Percentiles rank a stretch among this genome's conserved stretches.
These are phyloP conservation scores for Bruguiera sexangula DNA, from an alignment of 345 rosid genomes.

Conservation along the genomic window DNA sequence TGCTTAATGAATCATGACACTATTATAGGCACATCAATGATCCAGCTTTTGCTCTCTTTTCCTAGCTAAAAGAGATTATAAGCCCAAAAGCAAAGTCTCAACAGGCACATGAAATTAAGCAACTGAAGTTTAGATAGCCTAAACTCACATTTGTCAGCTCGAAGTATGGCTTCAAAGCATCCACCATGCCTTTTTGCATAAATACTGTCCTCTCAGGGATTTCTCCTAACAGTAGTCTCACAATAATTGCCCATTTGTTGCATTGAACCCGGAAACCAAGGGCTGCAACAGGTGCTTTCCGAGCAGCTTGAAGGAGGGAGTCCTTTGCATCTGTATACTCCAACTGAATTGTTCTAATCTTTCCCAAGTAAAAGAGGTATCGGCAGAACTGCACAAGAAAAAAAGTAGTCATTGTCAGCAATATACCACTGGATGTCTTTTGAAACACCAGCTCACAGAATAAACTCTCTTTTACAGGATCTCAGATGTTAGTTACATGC, in stretches of 20 bases:
- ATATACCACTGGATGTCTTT: neutral
- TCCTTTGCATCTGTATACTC: slow-evolving; percentile 93
- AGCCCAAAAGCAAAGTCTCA: too few relatives aligned
- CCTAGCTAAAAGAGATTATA: too few relatives aligned
- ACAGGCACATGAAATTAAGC: neutral
- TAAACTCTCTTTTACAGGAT: neutral
- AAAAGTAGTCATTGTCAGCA: neutral
- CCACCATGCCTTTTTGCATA: slow-evolving; percentile 89
- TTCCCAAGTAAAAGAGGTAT: slow-evolving; percentile 81
- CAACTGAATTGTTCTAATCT: slow-evolving; percentile 78
- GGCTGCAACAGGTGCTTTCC: slow-evolving; percentile 83
- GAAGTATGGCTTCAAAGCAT: slow-evolving; percentile 73
- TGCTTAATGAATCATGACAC: neutral
- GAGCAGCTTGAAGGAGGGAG: slow-evolving; percentile 81
- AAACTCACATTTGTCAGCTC: slow-evolving; percentile 82
- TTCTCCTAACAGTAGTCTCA: slow-evolving; percentile 74
- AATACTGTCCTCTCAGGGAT: slow-evolving; percentile 81
- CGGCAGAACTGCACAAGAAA: slow-evolving; percentile 61
- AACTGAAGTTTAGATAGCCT: neutral
- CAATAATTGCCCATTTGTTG: slow-evolving; percentile 81
- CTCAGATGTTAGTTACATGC: too few relatives aligned
- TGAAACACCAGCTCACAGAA: neutral
- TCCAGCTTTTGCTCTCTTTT: neutral
- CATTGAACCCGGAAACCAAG: slow-evolving; percentile 71
- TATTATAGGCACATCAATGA: neutral